These are phyloP conservation scores for Dendrobium nobile DNA, from an alignment of 106 monocot genomes.

Conservation along the genomic window DNA sequence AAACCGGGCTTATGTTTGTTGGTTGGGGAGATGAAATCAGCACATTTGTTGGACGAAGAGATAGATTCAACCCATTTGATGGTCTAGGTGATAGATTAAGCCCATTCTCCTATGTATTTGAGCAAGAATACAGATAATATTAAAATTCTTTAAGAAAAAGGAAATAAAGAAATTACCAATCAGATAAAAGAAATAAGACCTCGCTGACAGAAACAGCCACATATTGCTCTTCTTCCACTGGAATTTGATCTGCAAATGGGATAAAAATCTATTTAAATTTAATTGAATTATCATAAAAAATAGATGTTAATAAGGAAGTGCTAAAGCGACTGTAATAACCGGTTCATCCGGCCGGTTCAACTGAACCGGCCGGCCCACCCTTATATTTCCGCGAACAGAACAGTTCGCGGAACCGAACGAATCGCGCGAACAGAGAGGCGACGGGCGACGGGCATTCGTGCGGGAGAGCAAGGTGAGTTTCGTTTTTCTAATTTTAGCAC, in stretches of 20 bases:
- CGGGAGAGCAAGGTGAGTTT: no score
- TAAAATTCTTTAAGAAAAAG: not conserved
- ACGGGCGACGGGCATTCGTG: no score
- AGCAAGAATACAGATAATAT: not conserved
- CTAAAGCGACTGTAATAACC: not conserved
- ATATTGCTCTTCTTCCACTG: slow-evolving; percentile 33
- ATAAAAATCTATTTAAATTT: not conserved
- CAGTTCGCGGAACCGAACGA: no score
- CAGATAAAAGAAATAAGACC: not conserved
- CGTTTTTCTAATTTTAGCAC: no score
- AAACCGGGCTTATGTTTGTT: not conserved
- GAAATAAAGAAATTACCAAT: not conserved
- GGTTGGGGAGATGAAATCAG: slow-evolving; percentile 1
- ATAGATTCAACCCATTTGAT: not conserved
- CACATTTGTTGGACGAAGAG: slow-evolving; percentile 7
- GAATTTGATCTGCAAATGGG: slow-evolving; percentile 35
- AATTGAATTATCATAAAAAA: not conserved
- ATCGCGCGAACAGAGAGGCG: no score
- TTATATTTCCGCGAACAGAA: no score
- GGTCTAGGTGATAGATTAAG: not conserved
- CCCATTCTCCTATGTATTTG: not conserved
- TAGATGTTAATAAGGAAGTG: not conserved
- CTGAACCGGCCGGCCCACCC: no score
- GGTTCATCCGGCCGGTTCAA: no score
- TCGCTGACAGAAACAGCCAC: slow-evolving; percentile 19